Percentiles rank a stretch among this genome's conserved stretches.
Conservation (phyloP, 2,329 filamentous ascomycete genomes). For the Graphilbum sp. region DNA sequence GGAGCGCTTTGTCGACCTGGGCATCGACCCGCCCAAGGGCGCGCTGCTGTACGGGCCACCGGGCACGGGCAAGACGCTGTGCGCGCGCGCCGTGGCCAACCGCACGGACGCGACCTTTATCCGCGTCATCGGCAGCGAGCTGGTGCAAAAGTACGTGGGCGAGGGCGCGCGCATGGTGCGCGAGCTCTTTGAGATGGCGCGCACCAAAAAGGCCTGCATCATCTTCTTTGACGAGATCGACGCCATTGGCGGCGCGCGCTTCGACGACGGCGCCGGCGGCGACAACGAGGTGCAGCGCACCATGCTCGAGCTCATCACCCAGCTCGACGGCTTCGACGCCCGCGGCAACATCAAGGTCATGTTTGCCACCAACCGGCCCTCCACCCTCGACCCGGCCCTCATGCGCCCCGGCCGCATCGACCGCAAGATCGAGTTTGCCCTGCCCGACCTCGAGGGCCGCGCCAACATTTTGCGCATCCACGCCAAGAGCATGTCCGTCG, state of each 20-base stretch:
- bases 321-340: slow-evolving; percentile 97
- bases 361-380: slow-evolving; percentile 99
- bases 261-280: slow-evolving; percentile 91
- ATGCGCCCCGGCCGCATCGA: slow-evolving; percentile 97
- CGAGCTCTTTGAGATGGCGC: slow-evolving; percentile 97
- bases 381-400: slow-evolving; percentile 85
- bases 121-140: slow-evolving; percentile 89
- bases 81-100: slow-evolving; percentile 92
- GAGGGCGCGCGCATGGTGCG: slow-evolving; percentile 97
- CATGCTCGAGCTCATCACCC: slow-evolving; percentile 96
- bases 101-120: slow-evolving; percentile 97
- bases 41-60: slow-evolving; percentile 92
- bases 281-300: slow-evolving; percentile 96
- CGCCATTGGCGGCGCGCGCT: slow-evolving; percentile 95
- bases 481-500: slow-evolving; percentile 98
- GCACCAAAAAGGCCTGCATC: slow-evolving; percentile 98
- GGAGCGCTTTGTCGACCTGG: slow-evolving; percentile 94
- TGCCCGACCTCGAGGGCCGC: slow-evolving; percentile 91
- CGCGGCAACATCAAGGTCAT: slow-evolving; percentile 98
- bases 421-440: slow-evolving; percentile 95
- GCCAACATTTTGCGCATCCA: slow-evolving; percentile 97
- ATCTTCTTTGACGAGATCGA: slow-evolving; percentile 99
- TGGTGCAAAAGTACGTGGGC: slow-evolving; percentile 98
- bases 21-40: slow-evolving; percentile 96
- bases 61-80: slow-evolving; percentile 97